phyloP scores from a whole-genome alignment of 75 land plant genomes.

The Chamaecyparis obtusa region DNA sequence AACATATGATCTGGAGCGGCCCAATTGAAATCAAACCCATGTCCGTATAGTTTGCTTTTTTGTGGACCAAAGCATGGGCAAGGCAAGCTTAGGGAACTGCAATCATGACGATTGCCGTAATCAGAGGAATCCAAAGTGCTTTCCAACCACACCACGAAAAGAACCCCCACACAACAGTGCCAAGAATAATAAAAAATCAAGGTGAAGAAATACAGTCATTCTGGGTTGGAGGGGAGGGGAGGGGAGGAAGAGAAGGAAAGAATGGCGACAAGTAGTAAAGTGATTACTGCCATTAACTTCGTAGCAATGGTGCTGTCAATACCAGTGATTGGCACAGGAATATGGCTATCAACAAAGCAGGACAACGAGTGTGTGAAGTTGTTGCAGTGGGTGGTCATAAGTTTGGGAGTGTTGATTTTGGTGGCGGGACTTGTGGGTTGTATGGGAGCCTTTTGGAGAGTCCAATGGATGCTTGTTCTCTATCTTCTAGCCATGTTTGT shows the following conservation, averaged over 20 bases:
- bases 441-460: conserved; percentile 42
- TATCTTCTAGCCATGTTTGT: conserved; percentile 53
- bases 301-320: conserved; percentile 38
- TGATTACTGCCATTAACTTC: conserved; percentile 41
- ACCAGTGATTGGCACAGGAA: conserved; percentile 57
- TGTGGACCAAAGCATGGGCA: too few species aligned
- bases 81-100: too few species aligned
- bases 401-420: conserved; percentile 45
- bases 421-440: conserved; percentile 49
- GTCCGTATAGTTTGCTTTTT: too few species aligned
- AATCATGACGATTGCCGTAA: neutral
- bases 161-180: neutral
- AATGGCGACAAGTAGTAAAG: conserved; percentile 39
- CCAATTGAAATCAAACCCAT: too few species aligned
- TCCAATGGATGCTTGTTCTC: conserved; percentile 30
- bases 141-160: neutral
- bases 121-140: neutral
- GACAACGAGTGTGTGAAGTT: conserved; percentile 44
- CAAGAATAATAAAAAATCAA: neutral
- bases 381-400: conserved; percentile 56
- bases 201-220: neutral
- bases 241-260: too few species aligned
- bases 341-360: conserved; percentile 49
- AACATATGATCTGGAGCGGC: too few species aligned
- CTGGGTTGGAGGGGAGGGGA: neutral